These are phyloP conservation scores for Cryptosporidium meleagridis DNA, from an alignment of 169 alveolate genomes.

Conservation along the genomic window DNA sequence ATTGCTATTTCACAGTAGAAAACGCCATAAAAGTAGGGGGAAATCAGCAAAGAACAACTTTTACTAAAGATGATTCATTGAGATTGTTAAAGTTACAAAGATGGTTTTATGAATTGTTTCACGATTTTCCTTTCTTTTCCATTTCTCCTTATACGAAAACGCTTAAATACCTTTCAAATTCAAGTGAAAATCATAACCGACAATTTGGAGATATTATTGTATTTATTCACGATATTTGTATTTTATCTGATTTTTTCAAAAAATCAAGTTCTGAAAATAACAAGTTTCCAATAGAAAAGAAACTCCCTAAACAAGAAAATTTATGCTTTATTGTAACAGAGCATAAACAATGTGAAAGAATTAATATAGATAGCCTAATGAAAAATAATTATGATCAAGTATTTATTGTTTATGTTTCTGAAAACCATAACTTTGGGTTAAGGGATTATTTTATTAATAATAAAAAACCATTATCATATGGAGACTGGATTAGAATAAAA, in stretches of 20 bases:
- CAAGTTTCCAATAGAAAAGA: background rate
- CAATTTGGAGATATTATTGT: constrained; percentile 62
- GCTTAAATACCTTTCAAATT: constrained; percentile 18
- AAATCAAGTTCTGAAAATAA: background rate
- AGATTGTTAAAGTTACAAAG: constrained; percentile 53
- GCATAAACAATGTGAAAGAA: constrained; percentile 18
- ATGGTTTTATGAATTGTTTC: constrained; percentile 70
- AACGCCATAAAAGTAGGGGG: constrained; percentile 57
- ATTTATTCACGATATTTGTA: constrained; percentile 40
- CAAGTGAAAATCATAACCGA: background rate
- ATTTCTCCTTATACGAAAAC: constrained; percentile 63
- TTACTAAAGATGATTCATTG: constrained; percentile 57
- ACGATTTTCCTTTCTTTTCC: constrained; percentile 61
- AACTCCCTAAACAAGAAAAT: background rate
- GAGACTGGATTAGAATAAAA: constrained; percentile 66
- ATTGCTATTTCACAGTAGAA: constrained; percentile 60
- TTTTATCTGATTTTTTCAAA: constrained; percentile 24
- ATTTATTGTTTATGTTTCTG: constrained; percentile 25
- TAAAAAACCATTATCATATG: constrained; percentile 34
- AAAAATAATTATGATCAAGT: constrained; percentile 5
- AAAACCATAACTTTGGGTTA: constrained; percentile 31
- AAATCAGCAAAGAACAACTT: constrained; percentile 54
- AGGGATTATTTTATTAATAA: constrained; percentile 38
- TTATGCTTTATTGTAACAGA: constrained; percentile 57
- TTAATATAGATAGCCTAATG: background rate